Conservation (phyloP, 768 basidiomycete species). For the Trametes cinnabarina region DNA sequence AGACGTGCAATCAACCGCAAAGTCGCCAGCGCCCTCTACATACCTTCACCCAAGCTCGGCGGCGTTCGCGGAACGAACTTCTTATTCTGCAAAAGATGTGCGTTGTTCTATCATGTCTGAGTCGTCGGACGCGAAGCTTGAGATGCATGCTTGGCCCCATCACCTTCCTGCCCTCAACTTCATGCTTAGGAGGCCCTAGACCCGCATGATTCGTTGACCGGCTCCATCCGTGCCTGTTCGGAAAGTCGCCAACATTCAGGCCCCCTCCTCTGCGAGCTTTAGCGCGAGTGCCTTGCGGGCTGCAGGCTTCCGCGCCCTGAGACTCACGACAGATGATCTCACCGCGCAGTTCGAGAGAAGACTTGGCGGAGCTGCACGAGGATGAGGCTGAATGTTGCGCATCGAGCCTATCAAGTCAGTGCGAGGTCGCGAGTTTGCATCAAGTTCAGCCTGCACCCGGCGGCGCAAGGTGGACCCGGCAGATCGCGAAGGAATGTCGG, state of each 20-base stretch:
- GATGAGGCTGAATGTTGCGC: background rate
- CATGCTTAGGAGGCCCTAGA: too few species aligned
- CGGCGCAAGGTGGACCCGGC: constrained; percentile 3
- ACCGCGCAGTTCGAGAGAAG: too few species aligned
- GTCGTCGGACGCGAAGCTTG: too few species aligned
- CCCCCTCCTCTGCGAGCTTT: background rate
- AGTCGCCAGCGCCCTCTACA: too few species aligned
- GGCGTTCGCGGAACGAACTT: too few species aligned
- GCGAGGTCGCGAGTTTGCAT: background rate
- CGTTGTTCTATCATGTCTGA: too few species aligned
- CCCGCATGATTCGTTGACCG: background rate
- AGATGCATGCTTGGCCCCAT: too few species aligned
- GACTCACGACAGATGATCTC: too few species aligned
- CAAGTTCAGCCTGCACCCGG: background rate
- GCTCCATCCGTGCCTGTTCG: background rate
- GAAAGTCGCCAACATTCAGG: background rate
- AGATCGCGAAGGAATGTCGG: background rate
- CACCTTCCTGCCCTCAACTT: background rate
- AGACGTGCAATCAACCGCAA: too few species aligned
- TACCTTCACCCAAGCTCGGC: too few species aligned
- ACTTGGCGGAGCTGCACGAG: background rate
- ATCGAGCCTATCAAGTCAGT: background rate
- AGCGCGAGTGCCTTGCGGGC: background rate
- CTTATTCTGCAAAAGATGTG: too few species aligned
- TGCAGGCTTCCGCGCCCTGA: background rate